These are phyloP conservation scores for Omphalotus olearius DNA, from an alignment of 1,284 basidiomycete genomes.

Conservation along the genomic window DNA sequence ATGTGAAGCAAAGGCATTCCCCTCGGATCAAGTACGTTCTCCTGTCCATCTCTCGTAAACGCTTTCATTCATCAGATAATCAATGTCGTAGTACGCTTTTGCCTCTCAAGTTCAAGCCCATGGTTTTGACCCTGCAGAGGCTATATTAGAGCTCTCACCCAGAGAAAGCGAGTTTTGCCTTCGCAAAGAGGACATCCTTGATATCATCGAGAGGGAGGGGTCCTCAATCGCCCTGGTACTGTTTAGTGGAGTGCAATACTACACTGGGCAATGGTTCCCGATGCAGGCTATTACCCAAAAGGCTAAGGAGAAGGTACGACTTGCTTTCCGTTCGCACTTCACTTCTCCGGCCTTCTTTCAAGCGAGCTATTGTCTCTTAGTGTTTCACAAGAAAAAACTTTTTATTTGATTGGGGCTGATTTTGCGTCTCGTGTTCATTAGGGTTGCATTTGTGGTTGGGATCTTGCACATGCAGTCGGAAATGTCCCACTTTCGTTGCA, in stretches of 20 bases:
- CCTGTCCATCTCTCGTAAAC: constrained; percentile 3
- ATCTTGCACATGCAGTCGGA: constrained; percentile 93
- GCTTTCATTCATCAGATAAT: neutral
- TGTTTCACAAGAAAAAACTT: too few species aligned
- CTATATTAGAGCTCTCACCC: constrained; percentile 80
- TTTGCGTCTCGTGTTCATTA: constrained; percentile 27
- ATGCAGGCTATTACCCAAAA: constrained; percentile 81
- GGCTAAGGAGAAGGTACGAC: constrained; percentile 73
- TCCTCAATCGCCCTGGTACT: constrained; percentile 81
- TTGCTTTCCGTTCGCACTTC: neutral
- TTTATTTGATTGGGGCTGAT: neutral
- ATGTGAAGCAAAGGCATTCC: constrained; percentile 92
- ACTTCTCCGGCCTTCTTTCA: neutral
- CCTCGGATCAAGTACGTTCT: constrained; percentile 82
- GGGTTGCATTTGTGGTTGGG: constrained; percentile 93
- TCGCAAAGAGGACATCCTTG: constrained; percentile 86
- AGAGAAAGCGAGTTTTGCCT: constrained; percentile 84
- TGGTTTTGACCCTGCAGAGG: constrained; percentile 71
- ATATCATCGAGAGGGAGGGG: constrained; percentile 71
- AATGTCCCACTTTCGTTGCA: constrained; percentile 90
- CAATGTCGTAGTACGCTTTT: constrained; percentile 79
- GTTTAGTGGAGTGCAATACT: constrained; percentile 92
- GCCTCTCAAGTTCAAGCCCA: constrained; percentile 82
- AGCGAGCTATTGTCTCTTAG: neutral
- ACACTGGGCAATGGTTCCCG: constrained; percentile 95